Conservation (phyloP, 208 protist species). For the Crithidia sp. region DNA sequence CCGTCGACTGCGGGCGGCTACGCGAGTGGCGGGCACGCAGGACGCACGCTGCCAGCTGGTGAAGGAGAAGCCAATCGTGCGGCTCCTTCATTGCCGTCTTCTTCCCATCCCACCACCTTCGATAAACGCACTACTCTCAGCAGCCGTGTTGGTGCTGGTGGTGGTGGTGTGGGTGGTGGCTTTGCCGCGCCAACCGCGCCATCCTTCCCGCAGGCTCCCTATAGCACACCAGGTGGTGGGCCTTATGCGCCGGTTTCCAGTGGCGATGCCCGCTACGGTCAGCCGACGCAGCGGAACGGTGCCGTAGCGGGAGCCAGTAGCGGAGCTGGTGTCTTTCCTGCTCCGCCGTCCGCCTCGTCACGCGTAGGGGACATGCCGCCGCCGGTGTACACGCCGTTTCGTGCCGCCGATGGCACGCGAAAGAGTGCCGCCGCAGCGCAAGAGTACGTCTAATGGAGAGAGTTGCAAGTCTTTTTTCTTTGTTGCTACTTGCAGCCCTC, state of each 20-base stretch:
- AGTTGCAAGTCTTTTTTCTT: neutral
- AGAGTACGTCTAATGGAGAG: neutral
- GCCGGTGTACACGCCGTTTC: conserved; percentile 19
- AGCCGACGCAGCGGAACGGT: neutral
- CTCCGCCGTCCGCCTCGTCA: neutral
- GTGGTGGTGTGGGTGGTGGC: no score
- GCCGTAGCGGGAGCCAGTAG: neutral
- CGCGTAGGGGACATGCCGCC: neutral
- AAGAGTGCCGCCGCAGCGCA: neutral
- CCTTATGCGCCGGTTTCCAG: neutral
- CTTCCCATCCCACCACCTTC: no score
- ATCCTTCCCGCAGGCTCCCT: conserved; percentile 4
- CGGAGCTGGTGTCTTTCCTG: neutral
- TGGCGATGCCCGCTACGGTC: neutral
- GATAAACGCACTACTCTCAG: no score
- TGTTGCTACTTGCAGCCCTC: no score
- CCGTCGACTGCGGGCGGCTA: no score
- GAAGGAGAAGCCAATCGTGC: no score
- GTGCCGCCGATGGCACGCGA: neutral
- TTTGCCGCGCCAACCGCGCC: neutral
- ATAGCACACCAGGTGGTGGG: neutral
- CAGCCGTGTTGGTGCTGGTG: no score
- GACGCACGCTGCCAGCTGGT: no score
- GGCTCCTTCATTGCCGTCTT: conserved; percentile 3
- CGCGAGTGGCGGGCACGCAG: no score